These are phyloP conservation scores for Diversispora epigaea DNA, from an alignment of 192 early-diverging fungal species.

Conservation along the genomic window DNA sequence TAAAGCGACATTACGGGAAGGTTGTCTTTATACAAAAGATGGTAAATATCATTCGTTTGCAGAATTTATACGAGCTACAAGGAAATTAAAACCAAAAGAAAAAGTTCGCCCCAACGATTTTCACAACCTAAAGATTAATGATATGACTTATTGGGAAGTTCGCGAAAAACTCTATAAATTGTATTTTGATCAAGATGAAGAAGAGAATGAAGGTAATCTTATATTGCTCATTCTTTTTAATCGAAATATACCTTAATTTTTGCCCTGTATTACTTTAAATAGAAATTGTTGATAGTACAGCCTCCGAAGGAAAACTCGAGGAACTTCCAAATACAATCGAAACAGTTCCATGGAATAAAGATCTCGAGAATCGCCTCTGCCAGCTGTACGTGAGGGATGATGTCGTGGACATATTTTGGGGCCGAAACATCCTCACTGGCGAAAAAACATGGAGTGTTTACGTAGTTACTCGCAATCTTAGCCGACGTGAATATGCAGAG, in stretches of 20 bases:
- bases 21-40: slow-evolving; percentile 17
- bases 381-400: slow-evolving; percentile 14
- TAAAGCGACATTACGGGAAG: slow-evolving; percentile 22
- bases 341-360: background rate
- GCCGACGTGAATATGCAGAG: background rate
- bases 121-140: slow-evolving; percentile 7
- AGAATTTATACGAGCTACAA: slow-evolving; percentile 29
- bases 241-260: too few species aligned
- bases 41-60: slow-evolving; percentile 4
- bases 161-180: slow-evolving; percentile 16
- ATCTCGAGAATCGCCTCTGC: slow-evolving; percentile 14
- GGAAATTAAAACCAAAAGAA: slow-evolving; percentile 15
- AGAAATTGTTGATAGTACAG: too few species aligned
- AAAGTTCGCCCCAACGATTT: background rate
- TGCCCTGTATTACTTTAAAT: too few species aligned
- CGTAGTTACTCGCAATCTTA: background rate
- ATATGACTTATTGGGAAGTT: slow-evolving; percentile 28
- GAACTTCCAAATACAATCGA: too few species aligned
- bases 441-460: background rate
- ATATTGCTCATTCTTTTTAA: too few species aligned
- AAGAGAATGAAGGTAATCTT: too few species aligned
- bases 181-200: background rate
- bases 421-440: background rate
- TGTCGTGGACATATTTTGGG: slow-evolving; percentile 20
- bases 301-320: too few species aligned